A percentile compares a stretch with the other conserved stretches of the same genome.
These are phyloP conservation scores for Wallacemonas rigidus DNA, from an alignment of 208 protist genomes.

Conservation along the genomic window DNA sequence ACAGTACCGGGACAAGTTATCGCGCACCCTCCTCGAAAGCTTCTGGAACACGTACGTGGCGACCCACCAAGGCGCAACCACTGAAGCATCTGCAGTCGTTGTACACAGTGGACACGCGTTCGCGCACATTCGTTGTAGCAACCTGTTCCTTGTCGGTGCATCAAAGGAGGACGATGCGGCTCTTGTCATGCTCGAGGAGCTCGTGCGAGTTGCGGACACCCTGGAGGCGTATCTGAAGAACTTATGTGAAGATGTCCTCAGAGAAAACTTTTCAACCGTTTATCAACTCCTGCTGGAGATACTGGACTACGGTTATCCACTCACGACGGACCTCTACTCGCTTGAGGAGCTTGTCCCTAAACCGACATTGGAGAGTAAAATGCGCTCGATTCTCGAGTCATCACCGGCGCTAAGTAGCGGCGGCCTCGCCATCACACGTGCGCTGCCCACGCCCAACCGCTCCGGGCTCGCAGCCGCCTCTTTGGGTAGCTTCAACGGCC, in stretches of 20 bases:
- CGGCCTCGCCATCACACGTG: conserved; percentile 18
- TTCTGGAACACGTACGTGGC: conserved; percentile 78
- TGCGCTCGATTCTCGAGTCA: conserved; percentile 72
- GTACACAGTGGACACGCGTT: conserved; percentile 63
- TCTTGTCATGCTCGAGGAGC: conserved; percentile 76
- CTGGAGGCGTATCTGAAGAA: conserved; percentile 81
- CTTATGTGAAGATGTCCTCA: conserved; percentile 74
- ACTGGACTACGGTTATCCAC: conserved; percentile 91
- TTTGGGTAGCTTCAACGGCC: conserved; percentile 19
- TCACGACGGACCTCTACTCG: conserved; percentile 82
- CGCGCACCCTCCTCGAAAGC: conserved; percentile 62
- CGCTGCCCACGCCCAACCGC: neutral
- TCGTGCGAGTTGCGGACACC: conserved; percentile 60
- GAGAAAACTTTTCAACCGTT: conserved; percentile 90
- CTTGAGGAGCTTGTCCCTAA: conserved; percentile 88
- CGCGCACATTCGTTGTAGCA: conserved; percentile 68
- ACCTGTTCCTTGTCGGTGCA: conserved; percentile 78
- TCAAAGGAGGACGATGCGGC: conserved; percentile 66
- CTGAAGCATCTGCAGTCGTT: conserved; percentile 60
- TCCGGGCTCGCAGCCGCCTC: neutral
- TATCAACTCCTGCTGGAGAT: conserved; percentile 94
- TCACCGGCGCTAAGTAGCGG: neutral
- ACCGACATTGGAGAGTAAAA: conserved; percentile 82
- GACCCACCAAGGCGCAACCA: conserved; percentile 22
- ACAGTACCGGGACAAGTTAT: conserved; percentile 74